Conservation (phyloP, 1,139 yeast species). For the Candida sp. region DNA sequence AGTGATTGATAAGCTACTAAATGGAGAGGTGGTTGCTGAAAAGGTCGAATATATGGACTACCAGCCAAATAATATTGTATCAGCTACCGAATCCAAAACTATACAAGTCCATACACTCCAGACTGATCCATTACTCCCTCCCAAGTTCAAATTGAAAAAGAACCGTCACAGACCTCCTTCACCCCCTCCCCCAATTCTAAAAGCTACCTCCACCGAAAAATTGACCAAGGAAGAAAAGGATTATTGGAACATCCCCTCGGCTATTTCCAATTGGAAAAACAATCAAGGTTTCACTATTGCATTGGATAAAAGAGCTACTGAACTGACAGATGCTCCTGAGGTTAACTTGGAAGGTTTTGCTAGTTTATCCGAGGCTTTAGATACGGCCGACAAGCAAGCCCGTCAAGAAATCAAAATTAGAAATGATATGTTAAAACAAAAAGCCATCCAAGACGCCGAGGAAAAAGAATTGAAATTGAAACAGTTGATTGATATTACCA, state of each 20-base stretch:
- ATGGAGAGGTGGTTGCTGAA: slow-evolving; percentile 9
- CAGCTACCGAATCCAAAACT: slow-evolving; percentile 12
- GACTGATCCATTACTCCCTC: slow-evolving; percentile 86
- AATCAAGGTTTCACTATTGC: slow-evolving; percentile 87
- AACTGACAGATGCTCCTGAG: slow-evolving; percentile 12
- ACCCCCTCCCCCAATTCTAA: slow-evolving; percentile 57
- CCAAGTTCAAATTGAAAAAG: slow-evolving; percentile 71
- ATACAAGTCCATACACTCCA: slow-evolving; percentile 36
- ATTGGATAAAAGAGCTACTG: slow-evolving; percentile 60
- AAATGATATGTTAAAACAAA: slow-evolving; percentile 55
- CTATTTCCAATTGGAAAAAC: slow-evolving; percentile 95
- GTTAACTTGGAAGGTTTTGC: slow-evolving; percentile 61
- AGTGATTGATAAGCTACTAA: slow-evolving; percentile 20
- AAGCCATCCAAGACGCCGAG: slow-evolving; percentile 15
- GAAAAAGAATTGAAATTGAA: slow-evolving; percentile 60
- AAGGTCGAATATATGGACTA: slow-evolving; percentile 18
- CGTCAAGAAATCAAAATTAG: slow-evolving; percentile 65
- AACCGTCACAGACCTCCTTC: slow-evolving; percentile 63
- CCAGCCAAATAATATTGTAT: slow-evolving; percentile 13
- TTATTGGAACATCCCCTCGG: slow-evolving; percentile 88
- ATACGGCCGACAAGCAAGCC: slow-evolving; percentile 70
- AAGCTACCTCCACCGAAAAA: slow-evolving; percentile 26
- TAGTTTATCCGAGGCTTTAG: slow-evolving; percentile 67
- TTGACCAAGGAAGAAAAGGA: slow-evolving; percentile 75
- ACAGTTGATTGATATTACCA: slow-evolving; percentile 56